Percentiles rank a stretch among this genome's conserved stretches.
phyloP scores from a whole-genome alignment of 2,329 filamentous ascomycete genomes.

The Epichloe bromicola region DNA sequence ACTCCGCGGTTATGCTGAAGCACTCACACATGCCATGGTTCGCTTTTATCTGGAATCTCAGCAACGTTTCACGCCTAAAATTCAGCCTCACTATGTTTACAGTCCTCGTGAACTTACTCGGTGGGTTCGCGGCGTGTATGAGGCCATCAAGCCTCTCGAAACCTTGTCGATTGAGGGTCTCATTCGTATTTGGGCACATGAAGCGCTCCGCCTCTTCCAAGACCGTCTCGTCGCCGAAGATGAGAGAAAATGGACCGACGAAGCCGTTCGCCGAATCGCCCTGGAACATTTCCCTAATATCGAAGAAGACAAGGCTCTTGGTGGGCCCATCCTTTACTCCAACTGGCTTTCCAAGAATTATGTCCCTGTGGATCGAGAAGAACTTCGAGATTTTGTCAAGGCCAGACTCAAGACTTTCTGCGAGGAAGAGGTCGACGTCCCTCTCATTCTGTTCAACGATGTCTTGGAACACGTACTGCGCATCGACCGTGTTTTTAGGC shows the following conservation, averaged over 20 bases:
- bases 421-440: slow-evolving; percentile 97
- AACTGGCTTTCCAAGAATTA: slow-evolving; percentile 99
- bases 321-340: slow-evolving; percentile 90
- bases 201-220: slow-evolving; percentile 90
- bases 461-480: slow-evolving; percentile 95
- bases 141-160: slow-evolving; percentile 88
- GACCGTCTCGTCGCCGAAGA: slow-evolving; percentile 92
- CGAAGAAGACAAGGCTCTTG: slow-evolving; percentile 76
- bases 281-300: slow-evolving; percentile 91
- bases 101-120: slow-evolving; percentile 94
- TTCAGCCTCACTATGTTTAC: slow-evolving; percentile 98
- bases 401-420: slow-evolving; percentile 96
- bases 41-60: slow-evolving; percentile 93
- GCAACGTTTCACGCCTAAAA: slow-evolving; percentile 84
- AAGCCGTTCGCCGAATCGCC: slow-evolving; percentile 74
- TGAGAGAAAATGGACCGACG: slow-evolving; percentile 89
- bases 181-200: slow-evolving; percentile 95
- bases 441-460: slow-evolving; percentile 97
- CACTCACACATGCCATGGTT: slow-evolving; percentile 95
- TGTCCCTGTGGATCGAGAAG: slow-evolving; percentile 87
- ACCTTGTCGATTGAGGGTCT: slow-evolving; percentile 78
- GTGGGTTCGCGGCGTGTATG: slow-evolving; percentile 95
- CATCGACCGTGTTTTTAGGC: slow-evolving; percentile 96
- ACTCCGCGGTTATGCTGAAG: slow-evolving; percentile 86
- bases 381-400: slow-evolving; percentile 93